A percentile compares a stretch with the other conserved stretches of the same genome.
phyloP scores from a whole-genome alignment of 768 basidiomycete genomes.

The Amanita rubescens region DNA sequence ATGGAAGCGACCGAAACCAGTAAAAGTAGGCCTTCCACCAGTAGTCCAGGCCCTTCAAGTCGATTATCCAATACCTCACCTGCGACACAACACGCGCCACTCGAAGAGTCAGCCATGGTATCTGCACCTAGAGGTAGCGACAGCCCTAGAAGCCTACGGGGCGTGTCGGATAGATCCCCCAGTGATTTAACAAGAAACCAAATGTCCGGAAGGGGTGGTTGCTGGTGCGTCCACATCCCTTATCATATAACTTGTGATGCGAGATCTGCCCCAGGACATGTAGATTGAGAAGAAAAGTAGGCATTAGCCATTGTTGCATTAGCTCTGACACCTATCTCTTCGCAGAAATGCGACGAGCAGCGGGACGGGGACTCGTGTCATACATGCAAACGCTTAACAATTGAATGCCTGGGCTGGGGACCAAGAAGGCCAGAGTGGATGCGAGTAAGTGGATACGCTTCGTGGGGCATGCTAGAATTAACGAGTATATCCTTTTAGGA shows the following conservation, averaged over 20 bases:
- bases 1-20: background rate
- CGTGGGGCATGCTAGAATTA: slow-evolving; percentile 1
- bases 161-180: slow-evolving; percentile 41
- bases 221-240: slow-evolving; percentile 53
- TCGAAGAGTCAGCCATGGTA: slow-evolving; percentile 24
- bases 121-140: slow-evolving; percentile 18
- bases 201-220: slow-evolving; percentile 64
- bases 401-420: slow-evolving; percentile 83
- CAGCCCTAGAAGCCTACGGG: slow-evolving; percentile 24
- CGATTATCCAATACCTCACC: slow-evolving; percentile 39
- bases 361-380: slow-evolving; percentile 74
- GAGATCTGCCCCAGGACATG: slow-evolving; percentile 54
- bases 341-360: slow-evolving; percentile 84
- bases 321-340: slow-evolving; percentile 8
- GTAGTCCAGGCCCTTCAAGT: slow-evolving; percentile 39
- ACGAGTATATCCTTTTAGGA: slow-evolving; percentile 39
- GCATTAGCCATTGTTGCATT: slow-evolving; percentile 11
- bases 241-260: slow-evolving; percentile 8
- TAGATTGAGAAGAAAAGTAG: slow-evolving; percentile 73
- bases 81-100: slow-evolving; percentile 23
- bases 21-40: slow-evolving; percentile 33
- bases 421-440: slow-evolving; percentile 84
- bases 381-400: slow-evolving; percentile 74
- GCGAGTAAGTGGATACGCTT: slow-evolving; percentile 41
- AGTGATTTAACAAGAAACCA: slow-evolving; percentile 45